Conservation (phyloP, 225 moss, liverwort and hornwort species). For the Lunularia cruciata region DNA sequence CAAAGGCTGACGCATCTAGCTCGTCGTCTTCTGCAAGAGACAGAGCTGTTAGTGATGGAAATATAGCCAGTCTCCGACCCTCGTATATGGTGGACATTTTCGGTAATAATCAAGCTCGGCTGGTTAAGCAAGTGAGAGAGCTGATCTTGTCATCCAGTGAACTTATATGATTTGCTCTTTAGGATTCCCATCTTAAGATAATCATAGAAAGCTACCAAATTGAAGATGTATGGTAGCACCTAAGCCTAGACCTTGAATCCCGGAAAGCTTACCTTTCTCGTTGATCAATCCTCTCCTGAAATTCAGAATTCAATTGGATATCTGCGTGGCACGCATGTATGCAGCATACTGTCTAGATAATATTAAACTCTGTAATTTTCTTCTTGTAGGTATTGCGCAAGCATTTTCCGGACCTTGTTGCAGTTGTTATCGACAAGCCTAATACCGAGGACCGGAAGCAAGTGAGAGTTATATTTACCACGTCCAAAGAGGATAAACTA, state of each 20-base stretch:
- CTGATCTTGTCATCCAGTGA: conserved; percentile 39
- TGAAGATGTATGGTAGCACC: too few species aligned
- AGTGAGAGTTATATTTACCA: conserved; percentile 58
- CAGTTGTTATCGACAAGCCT: conserved; percentile 48
- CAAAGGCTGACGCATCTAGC: conserved; percentile 10
- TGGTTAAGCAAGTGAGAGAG: conserved; percentile 68
- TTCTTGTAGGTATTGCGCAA: conserved; percentile 48
- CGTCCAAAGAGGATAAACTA: conserved; percentile 60
- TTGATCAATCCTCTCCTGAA: neutral
- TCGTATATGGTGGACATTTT: conserved; percentile 55
- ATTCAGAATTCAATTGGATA: too few species aligned
- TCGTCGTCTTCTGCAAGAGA: conserved; percentile 11
- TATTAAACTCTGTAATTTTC: too few species aligned
- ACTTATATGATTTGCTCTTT: neutral
- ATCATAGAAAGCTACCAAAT: too few species aligned
- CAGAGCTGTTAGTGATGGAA: conserved; percentile 34
- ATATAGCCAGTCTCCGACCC: conserved; percentile 55
- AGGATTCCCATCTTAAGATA: neutral
- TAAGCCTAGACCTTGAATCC: too few species aligned
- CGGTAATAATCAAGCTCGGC: conserved; percentile 61
- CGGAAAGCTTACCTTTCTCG: too few species aligned
- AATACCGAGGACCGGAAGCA: conserved; percentile 47
- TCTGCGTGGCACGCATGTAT: too few species aligned
- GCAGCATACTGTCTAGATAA: neutral
- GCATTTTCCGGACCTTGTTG: conserved; percentile 64